These are phyloP conservation scores for Fraxinus albicans DNA, from an alignment of 305 asterid genomes.

Conservation along the genomic window DNA sequence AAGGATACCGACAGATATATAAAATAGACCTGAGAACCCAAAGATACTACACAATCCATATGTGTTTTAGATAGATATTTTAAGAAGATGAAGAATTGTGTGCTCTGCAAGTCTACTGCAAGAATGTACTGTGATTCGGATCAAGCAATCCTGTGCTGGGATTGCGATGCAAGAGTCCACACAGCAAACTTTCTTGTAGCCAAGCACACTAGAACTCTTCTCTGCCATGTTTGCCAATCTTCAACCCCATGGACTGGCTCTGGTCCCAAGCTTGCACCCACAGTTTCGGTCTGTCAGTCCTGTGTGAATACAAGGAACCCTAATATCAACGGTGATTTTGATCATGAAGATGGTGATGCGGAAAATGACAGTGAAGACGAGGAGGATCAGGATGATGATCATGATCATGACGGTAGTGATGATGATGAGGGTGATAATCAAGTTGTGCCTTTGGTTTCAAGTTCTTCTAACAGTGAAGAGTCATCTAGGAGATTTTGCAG, in stretches of 20 bases:
- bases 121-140: constrained; percentile 68
- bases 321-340: background rate
- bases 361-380: constrained; percentile 3
- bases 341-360: constrained; percentile 16
- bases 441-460: constrained; percentile 53
- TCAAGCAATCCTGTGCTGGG: constrained; percentile 73
- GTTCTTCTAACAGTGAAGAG: constrained; percentile 42
- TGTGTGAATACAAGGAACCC: constrained; percentile 25
- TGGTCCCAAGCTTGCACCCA: constrained; percentile 56
- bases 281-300: constrained; percentile 49
- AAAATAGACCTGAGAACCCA: background rate
- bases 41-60: background rate
- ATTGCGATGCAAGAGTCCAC: constrained; percentile 73
- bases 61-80: background rate
- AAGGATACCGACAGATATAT: background rate
- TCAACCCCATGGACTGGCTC: constrained; percentile 74
- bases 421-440: constrained; percentile 47
- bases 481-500: constrained; percentile 28
- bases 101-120: constrained; percentile 59
- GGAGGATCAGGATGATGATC: background rate
- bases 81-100: constrained; percentile 59
- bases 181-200: constrained; percentile 65
- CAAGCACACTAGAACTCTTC: constrained; percentile 58
- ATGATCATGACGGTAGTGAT: background rate
- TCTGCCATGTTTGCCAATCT: constrained; percentile 65